Conservation (phyloP, 2,329 filamentous ascomycete species). For the Epichloe festucae region DNA sequence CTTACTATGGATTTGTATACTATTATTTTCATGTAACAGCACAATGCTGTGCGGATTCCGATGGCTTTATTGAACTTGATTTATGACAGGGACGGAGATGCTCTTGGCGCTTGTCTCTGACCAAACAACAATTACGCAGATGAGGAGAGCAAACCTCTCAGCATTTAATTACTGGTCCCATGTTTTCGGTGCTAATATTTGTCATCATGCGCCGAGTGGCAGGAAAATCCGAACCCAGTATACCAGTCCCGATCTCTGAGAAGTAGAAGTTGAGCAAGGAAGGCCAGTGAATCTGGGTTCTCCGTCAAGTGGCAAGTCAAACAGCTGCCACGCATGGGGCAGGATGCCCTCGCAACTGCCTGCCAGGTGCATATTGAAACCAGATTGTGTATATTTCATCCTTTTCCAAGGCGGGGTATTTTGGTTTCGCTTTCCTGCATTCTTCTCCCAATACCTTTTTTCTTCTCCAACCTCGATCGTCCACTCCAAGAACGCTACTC, state of each 20-base stretch:
- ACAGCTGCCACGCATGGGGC: slow-evolving; percentile 1
- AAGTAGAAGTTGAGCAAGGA: background rate
- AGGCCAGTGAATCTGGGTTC: background rate
- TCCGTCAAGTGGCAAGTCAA: background rate
- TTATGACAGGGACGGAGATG: background rate
- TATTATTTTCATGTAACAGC: too few relatives aligned
- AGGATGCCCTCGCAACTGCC: slow-evolving; percentile 3
- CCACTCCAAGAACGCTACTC: background rate
- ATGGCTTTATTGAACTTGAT: background rate
- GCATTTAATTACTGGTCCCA: too few relatives aligned
- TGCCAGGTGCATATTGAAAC: slow-evolving; percentile 1
- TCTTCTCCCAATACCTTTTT: slow-evolving; percentile 1
- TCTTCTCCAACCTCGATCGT: background rate
- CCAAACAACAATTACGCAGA: background rate
- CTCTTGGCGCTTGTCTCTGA: background rate
- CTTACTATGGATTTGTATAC: too few relatives aligned
- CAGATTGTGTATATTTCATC: background rate
- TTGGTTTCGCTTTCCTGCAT: slow-evolving; percentile 1
- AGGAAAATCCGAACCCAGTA: too few relatives aligned
- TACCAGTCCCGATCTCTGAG: background rate
- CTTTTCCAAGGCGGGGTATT: background rate
- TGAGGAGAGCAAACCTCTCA: background rate
- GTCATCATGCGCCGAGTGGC: too few relatives aligned
- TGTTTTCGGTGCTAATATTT: too few relatives aligned
- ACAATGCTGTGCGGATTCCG: background rate